phyloP scores from a whole-genome alignment of 306 rosid species.

The Luffa aegyptiaca region DNA sequence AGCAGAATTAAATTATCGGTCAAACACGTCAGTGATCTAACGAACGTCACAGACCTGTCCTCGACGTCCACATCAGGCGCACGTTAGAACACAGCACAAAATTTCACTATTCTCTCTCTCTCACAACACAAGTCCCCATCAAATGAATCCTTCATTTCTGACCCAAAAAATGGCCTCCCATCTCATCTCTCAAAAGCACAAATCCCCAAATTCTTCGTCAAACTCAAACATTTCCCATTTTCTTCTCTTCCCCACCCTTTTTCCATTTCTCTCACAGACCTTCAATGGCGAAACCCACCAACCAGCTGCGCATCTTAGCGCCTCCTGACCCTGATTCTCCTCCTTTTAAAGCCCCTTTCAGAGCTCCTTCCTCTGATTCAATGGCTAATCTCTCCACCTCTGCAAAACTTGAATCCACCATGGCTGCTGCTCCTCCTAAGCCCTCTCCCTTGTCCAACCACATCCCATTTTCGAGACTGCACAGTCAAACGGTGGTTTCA shows the following conservation, averaged over 20 bases:
- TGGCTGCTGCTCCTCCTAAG: neutral
- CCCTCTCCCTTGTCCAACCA: neutral
- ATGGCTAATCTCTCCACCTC: neutral
- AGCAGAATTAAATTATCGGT: neutral
- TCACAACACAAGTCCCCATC: neutral
- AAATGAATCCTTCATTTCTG: neutral
- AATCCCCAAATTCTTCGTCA: neutral
- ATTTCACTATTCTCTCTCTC: neutral
- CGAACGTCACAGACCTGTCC: neutral
- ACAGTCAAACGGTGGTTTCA: neutral
- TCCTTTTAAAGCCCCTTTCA: neutral
- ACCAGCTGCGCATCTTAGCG: neutral
- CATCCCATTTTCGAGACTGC: neutral
- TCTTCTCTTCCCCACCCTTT: neutral
- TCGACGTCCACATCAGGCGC: neutral
- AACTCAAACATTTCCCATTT: neutral
- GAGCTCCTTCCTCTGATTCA: neutral
- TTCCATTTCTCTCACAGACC: neutral
- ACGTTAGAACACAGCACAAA: neutral
- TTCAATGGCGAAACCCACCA: slow-evolving; percentile 9
- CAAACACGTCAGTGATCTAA: neutral
- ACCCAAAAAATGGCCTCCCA: neutral
- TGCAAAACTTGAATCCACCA: neutral
- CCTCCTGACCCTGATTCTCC: slow-evolving; percentile 1
- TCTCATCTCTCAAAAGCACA: neutral